Base-by-base conservation (phyloP, 2,329 filamentous ascomycete species). In the Thielaviopsis populi region DNA sequence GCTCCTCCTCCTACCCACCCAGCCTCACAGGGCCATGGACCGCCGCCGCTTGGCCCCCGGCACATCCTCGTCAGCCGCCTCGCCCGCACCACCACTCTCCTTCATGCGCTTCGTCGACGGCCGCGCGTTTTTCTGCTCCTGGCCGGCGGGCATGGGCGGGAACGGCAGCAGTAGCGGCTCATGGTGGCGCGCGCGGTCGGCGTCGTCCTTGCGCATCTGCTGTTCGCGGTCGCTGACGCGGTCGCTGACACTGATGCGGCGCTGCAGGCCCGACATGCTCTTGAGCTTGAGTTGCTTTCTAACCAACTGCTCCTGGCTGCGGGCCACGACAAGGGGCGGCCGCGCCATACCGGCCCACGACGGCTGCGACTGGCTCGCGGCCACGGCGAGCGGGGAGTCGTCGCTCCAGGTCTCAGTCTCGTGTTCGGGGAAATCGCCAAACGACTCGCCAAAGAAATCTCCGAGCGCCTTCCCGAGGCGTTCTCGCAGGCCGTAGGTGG, bases 381-480 rank as follows among this genome's bases (percentile, higher is more conserved):
- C 15, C 30, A 50, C 11, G 8, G 37, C 27, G 1, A 65, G 30
- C 43, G 7, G 22, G 24, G 63, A 65, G n/a, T 62, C 13, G 11
- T 62, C 50, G 22, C 40, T 30, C 63, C 63, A 65, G 10, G 19
- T 22, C 43, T 65, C 63, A 1, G 53, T 27, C 15, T 48, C 59
- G 33, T 15, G 22, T 5, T 69, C 66, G 41, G 72, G 70, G 27
- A 72, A 72, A 22, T 74, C 69, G 24, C 80, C 80, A 2, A 80
- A 77, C 22, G 72, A 72, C 19, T 74, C 69, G 24, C 80, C 80
- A 3, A 80, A 77, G 13, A 82, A 68, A 2, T 81, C 70, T 7
- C 81, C 80, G 0, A 84, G 71, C 2, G 79, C 81, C 67, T 76
- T 76, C 46, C 79, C 79, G 0, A 84, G 73, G 5, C 81, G 76